A percentile compares a stretch with the other conserved stretches of the same genome.
Evolutionary conservation across 2,329 filamentous ascomycete genomes (phyloP).

Genomic region (Tolypocladium paradoxum): DNA sequence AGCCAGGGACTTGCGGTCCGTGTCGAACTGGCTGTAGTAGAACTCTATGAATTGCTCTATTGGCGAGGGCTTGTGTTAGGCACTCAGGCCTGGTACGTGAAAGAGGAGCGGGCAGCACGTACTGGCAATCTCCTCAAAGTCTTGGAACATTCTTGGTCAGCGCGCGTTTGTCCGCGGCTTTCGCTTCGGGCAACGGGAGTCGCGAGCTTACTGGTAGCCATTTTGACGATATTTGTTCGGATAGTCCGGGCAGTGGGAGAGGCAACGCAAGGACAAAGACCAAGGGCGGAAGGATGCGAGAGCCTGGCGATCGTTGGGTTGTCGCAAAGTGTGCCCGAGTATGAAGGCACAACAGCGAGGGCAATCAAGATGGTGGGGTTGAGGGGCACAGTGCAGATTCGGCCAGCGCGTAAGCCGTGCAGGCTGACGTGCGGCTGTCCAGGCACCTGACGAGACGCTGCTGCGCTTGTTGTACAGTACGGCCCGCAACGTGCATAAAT

Average conservation of each 20-base stretch:
- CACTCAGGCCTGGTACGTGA: neutral
- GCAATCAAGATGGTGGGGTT: constrained; percentile 21
- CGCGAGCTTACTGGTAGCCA: constrained; percentile 19
- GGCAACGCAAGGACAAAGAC: neutral
- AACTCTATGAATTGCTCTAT: constrained; percentile 78
- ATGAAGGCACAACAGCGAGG: constrained; percentile 6
- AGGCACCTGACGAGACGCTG: neutral
- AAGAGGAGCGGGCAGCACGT: constrained; percentile 15
- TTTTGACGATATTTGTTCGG: constrained; percentile 13
- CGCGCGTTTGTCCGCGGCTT: constrained; percentile 4
- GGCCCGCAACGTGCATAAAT: neutral
- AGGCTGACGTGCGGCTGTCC: constrained; percentile 5
- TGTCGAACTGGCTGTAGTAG: constrained; percentile 86
- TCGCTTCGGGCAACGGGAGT: constrained; percentile 5
- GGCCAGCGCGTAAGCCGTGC: constrained; percentile 8
- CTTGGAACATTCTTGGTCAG: constrained; percentile 16
- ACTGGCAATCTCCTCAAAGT: constrained; percentile 37
- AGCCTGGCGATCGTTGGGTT: constrained; percentile 9
- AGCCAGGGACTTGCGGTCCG: constrained; percentile 51
- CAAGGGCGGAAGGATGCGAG: neutral
- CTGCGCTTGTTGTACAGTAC: neutral
- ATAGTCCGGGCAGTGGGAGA: neutral
- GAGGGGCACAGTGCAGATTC: constrained; percentile 26
- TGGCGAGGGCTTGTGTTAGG: neutral
- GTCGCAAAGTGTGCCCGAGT: constrained; percentile 22